Evolutionary conservation across 1,284 basidiomycete species (phyloP).

Genomic region (Fistulinella cinereoalba): DNA sequence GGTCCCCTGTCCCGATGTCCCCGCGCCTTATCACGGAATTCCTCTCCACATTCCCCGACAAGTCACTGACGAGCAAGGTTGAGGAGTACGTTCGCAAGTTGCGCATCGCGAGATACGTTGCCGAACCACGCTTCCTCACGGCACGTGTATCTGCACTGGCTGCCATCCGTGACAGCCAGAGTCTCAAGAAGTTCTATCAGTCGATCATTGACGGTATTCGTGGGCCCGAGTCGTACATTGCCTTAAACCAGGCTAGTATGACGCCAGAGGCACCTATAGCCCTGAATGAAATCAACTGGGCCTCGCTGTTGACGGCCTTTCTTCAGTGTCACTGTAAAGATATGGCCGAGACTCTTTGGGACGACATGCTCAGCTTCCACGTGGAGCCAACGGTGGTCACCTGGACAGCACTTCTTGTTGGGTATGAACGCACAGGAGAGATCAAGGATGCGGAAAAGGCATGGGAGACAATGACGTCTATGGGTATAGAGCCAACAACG

Average conservation of each 20-base stretch:
- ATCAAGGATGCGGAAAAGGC: constrained; percentile 46
- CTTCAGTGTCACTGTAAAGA: constrained; percentile 51
- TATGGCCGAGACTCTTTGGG: constrained; percentile 60
- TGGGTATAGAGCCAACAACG: constrained; percentile 51
- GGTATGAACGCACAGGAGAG: constrained; percentile 49
- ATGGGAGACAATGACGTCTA: constrained; percentile 59
- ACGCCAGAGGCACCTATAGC: constrained; percentile 42
- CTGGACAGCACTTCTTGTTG: constrained; percentile 67
- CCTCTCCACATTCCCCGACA: constrained; percentile 37
- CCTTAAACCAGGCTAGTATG: constrained; percentile 37
- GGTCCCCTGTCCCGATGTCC: constrained; percentile 39
- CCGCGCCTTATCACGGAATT: constrained; percentile 36
- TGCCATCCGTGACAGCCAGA: constrained; percentile 26
- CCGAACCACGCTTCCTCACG: constrained; percentile 47
- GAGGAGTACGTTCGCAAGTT: constrained; percentile 45
- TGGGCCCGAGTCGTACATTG: constrained; percentile 46
- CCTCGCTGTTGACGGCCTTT: constrained; percentile 59
- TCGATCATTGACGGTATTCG: constrained; percentile 49
- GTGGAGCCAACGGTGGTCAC: constrained; percentile 48
- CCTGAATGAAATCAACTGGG: constrained; percentile 58
- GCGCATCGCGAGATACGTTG: constrained; percentile 49
- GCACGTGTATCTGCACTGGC: constrained; percentile 49
- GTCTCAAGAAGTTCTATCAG: constrained; percentile 47
- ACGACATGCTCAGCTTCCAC: constrained; percentile 52
- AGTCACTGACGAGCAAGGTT: constrained; percentile 38